phyloP scores from a whole-genome alignment of 164 flowering plant genomes.

The Vitis cinerea region DNA sequence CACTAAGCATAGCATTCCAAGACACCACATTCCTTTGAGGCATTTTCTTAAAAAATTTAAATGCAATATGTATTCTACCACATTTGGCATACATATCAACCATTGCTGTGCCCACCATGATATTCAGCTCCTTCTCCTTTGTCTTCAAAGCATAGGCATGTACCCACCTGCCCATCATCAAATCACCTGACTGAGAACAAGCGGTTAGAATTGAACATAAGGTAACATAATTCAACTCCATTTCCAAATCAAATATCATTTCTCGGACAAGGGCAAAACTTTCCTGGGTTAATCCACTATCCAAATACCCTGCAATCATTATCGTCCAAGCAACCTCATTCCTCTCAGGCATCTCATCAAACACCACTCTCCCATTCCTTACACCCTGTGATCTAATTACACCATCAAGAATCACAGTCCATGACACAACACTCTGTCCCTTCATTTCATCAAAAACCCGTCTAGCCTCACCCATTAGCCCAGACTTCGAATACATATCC shows the following conservation, averaged over 20 bases:
- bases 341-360: slow-evolving; percentile 63
- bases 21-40: slow-evolving; percentile 47
- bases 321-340: slow-evolving; percentile 68
- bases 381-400: slow-evolving; percentile 48
- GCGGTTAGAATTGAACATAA: slow-evolving; percentile 59
- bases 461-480: slow-evolving; percentile 40
- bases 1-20: slow-evolving; percentile 70
- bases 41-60: slow-evolving; percentile 38
- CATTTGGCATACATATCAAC: slow-evolving; percentile 82
- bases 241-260: slow-evolving; percentile 31
- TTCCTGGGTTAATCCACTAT: slow-evolving; percentile 36
- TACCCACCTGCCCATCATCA: slow-evolving; percentile 58
- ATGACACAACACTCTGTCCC: slow-evolving; percentile 53
- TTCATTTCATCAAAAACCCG: slow-evolving; percentile 46
- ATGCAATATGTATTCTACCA: slow-evolving; percentile 46
- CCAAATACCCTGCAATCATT: slow-evolving; percentile 52
- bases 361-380: slow-evolving; percentile 34
- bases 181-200: slow-evolving; percentile 53
- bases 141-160: slow-evolving; percentile 54
- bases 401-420: slow-evolving; percentile 60
- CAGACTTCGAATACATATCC: slow-evolving; percentile 72
- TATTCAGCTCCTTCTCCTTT: slow-evolving; percentile 26
- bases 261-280: slow-evolving; percentile 36
- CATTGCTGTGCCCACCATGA: slow-evolving; percentile 57
- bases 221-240: slow-evolving; percentile 39